Conservation (phyloP, 129 eudicot genomes). For the Smallanthus sonchifolius region DNA sequence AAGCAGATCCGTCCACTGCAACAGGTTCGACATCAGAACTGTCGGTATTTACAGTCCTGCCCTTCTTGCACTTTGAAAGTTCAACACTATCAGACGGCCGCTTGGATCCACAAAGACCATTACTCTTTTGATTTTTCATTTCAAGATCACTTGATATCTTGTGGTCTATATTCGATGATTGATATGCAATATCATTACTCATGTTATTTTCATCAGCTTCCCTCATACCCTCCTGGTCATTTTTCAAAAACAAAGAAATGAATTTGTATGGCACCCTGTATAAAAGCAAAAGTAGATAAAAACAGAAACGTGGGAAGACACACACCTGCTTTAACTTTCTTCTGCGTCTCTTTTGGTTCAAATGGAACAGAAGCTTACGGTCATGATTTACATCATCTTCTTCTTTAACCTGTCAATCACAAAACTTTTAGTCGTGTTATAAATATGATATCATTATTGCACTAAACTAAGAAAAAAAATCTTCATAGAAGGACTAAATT, state of each 20-base stretch:
- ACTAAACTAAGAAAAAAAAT: neutral
- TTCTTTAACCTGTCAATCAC: conserved; percentile 74
- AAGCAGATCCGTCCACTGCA: conserved; percentile 29
- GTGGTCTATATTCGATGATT: conserved; percentile 23
- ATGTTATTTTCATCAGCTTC: conserved; percentile 35
- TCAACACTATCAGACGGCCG: conserved; percentile 42
- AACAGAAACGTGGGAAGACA: conserved; percentile 7
- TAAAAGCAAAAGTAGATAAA: neutral
- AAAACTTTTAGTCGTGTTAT: neutral
- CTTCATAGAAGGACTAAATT: neutral
- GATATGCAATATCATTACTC: conserved; percentile 16
- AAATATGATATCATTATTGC: neutral
- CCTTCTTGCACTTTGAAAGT: conserved; percentile 37
- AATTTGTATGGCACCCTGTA: neutral
- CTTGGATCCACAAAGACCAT: conserved; percentile 40
- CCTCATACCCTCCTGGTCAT: conserved; percentile 43
- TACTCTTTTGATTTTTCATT: conserved; percentile 19
- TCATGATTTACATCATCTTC: conserved; percentile 77
- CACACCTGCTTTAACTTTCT: conserved; percentile 59
- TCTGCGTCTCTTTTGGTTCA: conserved; percentile 71
- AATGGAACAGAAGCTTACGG: conserved; percentile 58
- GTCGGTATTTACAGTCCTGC: conserved; percentile 31
- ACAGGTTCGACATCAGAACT: conserved; percentile 41
- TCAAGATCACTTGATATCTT: conserved; percentile 32
- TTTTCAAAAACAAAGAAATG: neutral